Percentiles rank a stretch among this genome's conserved stretches.
Conservation (phyloP, 148 eudicot species). For the Hydrangea macrophylla region DNA sequence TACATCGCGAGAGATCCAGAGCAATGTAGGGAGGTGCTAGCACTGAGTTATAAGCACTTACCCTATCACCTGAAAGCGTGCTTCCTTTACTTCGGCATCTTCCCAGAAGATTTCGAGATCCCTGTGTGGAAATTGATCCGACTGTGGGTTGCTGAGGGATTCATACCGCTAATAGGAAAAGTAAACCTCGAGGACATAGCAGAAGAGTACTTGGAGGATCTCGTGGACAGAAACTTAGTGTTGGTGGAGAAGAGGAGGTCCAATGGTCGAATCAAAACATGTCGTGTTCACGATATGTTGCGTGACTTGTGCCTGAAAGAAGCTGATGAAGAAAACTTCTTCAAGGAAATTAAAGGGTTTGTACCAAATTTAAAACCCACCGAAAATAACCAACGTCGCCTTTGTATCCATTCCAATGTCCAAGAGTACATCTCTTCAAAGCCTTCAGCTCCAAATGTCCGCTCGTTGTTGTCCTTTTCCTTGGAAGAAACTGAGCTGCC, state of each 20-base stretch:
- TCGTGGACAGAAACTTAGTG: slow-evolving; percentile 35
- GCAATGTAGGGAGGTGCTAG: slow-evolving; percentile 17
- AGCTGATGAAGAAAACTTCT: slow-evolving; percentile 28
- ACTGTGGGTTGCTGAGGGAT: slow-evolving; percentile 40
- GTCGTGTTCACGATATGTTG: slow-evolving; percentile 42
- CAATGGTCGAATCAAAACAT: slow-evolving; percentile 31
- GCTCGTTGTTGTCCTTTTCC: slow-evolving; percentile 16
- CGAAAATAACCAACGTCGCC: slow-evolving; percentile 19
- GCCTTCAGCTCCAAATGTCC: slow-evolving; percentile 11
- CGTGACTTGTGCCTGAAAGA: slow-evolving; percentile 29
- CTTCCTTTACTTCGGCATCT: no score
- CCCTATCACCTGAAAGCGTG: slow-evolving; percentile 35
- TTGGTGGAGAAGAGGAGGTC: slow-evolving; percentile 19
- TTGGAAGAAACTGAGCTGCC: not conserved
- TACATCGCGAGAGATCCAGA: slow-evolving; percentile 10
- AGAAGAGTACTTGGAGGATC: slow-evolving; percentile 34
- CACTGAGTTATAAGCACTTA: slow-evolving; percentile 28
- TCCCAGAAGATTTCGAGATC: no score
- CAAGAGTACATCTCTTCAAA: slow-evolving; percentile 3
- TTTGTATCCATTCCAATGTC: slow-evolving; percentile 11
- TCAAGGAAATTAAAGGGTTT: slow-evolving; percentile 14
- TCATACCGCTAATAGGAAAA: slow-evolving; percentile 18
- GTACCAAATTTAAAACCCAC: no score
- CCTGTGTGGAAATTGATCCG: no score
- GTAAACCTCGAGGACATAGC: slow-evolving; percentile 29